Conservation (phyloP, 177 flowering plant species). For the Vitis hybrid region DNA sequence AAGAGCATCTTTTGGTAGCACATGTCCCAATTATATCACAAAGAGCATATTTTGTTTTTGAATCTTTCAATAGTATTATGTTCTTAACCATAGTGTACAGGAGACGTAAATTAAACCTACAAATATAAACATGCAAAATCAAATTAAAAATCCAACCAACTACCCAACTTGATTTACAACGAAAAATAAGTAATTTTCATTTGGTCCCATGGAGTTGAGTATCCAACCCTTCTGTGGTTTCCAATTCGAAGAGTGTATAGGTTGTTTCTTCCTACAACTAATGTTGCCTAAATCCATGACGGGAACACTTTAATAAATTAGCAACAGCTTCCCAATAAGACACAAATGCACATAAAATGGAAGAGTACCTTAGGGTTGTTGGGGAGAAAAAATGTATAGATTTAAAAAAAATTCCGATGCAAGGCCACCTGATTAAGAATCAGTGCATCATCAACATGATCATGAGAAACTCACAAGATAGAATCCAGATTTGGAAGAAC, state of each 20-base stretch:
- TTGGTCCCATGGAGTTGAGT: constrained; percentile 29
- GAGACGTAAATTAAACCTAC: neutral
- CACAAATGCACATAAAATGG: neutral
- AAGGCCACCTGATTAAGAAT: constrained; percentile 58
- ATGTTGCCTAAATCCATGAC: constrained; percentile 41
- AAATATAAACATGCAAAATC: neutral
- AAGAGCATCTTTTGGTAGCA: constrained; percentile 60
- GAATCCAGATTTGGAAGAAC: constrained; percentile 34
- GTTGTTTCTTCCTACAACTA: constrained; percentile 28
- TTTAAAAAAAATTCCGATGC: constrained; percentile 78
- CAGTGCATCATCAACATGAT: constrained; percentile 26
- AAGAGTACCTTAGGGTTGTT: constrained; percentile 52
- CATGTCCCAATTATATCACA: constrained; percentile 87
- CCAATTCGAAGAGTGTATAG: no score
- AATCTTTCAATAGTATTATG: constrained; percentile 56
- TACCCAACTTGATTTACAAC: constrained; percentile 20
- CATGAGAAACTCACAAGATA: constrained; percentile 38
- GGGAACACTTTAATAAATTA: neutral
- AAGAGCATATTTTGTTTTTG: constrained; percentile 73
- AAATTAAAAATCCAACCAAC: neutral
- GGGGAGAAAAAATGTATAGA: constrained; percentile 78
- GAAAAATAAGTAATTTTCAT: constrained; percentile 65
- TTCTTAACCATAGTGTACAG: constrained; percentile 72
- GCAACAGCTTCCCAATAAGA: neutral
- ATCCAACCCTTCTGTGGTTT: no score